Conservation (phyloP, 2,329 filamentous ascomycete genomes). For the Penicillium frequentans region DNA sequence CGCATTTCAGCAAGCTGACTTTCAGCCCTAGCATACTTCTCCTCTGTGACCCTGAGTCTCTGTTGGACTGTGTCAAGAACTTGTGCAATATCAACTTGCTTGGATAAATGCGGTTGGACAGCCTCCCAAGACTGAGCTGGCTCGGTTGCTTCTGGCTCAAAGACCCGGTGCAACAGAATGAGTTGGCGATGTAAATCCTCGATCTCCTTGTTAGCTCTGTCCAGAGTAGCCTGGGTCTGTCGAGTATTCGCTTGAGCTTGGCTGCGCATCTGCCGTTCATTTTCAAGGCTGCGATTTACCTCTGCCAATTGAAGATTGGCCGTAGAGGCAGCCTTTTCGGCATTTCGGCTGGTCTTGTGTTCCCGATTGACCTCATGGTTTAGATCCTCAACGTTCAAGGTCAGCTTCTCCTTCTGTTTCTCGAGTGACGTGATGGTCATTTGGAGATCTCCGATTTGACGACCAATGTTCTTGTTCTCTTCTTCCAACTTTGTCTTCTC, state of each 20-base stretch:
- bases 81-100: slow-evolving; percentile 73
- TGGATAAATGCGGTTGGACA: slow-evolving; percentile 66
- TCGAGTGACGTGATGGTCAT: slow-evolving; percentile 79
- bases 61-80: slow-evolving; percentile 88
- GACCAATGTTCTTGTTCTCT: slow-evolving; percentile 74
- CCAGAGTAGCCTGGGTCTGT: slow-evolving; percentile 75
- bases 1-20: slow-evolving; percentile 77
- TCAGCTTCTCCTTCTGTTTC: slow-evolving; percentile 91
- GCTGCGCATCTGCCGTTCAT: slow-evolving; percentile 78
- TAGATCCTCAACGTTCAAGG: slow-evolving; percentile 83
- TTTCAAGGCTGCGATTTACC: slow-evolving; percentile 83
- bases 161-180: slow-evolving; percentile 78
- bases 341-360: slow-evolving; percentile 83
- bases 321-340: slow-evolving; percentile 82
- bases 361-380: slow-evolving; percentile 90
- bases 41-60: slow-evolving; percentile 78
- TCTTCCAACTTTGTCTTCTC: slow-evolving; percentile 85
- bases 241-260: slow-evolving; percentile 86
- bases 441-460: slow-evolving; percentile 83
- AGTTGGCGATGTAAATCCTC: slow-evolving; percentile 77
- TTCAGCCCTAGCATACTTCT: slow-evolving; percentile 79
- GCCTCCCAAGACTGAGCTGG: slow-evolving; percentile 68
- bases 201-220: slow-evolving; percentile 77
- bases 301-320: slow-evolving; percentile 83
- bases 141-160: slow-evolving; percentile 72